Base-by-base conservation (phyloP, 768 basidiomycete genomes). In the Leccinellum rugosiceps region DNA sequence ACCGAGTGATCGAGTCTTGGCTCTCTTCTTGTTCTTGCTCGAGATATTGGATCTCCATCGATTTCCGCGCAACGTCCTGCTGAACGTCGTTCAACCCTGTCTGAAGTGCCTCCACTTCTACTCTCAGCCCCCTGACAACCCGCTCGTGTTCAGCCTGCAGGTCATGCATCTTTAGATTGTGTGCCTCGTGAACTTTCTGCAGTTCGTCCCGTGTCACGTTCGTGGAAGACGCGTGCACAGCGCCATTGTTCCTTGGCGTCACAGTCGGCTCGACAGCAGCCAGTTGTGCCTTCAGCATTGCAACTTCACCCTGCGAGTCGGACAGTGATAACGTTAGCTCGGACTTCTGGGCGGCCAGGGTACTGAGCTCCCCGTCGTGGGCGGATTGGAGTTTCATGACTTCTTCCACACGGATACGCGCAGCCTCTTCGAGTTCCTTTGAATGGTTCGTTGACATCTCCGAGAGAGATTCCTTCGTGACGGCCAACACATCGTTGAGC, bases 21-120 rank as follows among this genome's bases (percentile, higher is more conserved):
- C 66, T 83, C 63, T 93, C 92, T 43, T 92, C 89, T 67, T 88
- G 83, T 25, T 91, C 89, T 68, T 85, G 82, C 67, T 90, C 90
- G 55, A 90, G 78, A 71, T 86, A 89, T 62, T 83, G 79, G 47
- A 92, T 87, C 74, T 93, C 92, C 88, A 93, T 86, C 56, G 79
- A 78, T 72, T 90, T 91, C 59, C 87, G 79, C 6, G 74, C 77
- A 52, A 89, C 73, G 60, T 88, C 85, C 56, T 80, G 76, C 64
- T 85, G 77, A 46, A 86, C 74, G 51, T 85, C 84, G 19, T 77
- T 75, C 38, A 82, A 75, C 66, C 77, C 82, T 26, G 65, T 59
- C 56, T 78, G 72, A 13, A 83, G 75, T 10, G 71, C 72, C 34
- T 86, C 84, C 8, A 91, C 77, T 64, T 90, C 80, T 34, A 80